Percentiles rank a stretch among this genome's conserved stretches.
Conservation (phyloP, 75 land plant species). For the Selaginella tamariscina region DNA sequence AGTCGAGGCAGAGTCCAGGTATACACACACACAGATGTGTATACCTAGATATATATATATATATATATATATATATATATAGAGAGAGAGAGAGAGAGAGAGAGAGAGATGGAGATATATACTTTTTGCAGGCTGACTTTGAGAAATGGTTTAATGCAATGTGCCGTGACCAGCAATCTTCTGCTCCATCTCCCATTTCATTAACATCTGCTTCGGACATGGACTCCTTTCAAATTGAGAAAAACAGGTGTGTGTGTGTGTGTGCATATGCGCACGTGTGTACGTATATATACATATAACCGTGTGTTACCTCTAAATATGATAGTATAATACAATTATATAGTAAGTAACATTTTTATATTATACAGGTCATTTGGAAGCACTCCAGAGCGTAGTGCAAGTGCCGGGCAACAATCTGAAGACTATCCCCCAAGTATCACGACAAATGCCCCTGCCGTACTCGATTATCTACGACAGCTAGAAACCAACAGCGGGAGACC, state of each 20-base stretch:
- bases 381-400: not conserved
- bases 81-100: no score
- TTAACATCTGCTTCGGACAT: not conserved
- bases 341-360: no score
- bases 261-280: no score
- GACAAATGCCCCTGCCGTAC: not conserved
- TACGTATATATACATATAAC: no score
- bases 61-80: no score
- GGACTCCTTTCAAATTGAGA: not conserved
- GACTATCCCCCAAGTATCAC: not conserved
- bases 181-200: not conserved
- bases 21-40: no score
- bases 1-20: constrained; percentile 15
- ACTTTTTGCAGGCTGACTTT: constrained; percentile 13
- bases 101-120: no score
- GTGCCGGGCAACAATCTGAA: no score
- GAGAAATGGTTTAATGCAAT: constrained; percentile 14
- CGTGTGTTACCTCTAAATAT: no score
- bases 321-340: no score
- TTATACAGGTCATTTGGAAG: not conserved
- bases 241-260: no score
- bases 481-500: not conserved
- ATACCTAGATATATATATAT: no score
- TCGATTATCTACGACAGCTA: not conserved
- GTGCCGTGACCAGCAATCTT: not conserved